Conservation (phyloP, 2,329 filamentous ascomycete species). For the Penicillium corylophilum region DNA sequence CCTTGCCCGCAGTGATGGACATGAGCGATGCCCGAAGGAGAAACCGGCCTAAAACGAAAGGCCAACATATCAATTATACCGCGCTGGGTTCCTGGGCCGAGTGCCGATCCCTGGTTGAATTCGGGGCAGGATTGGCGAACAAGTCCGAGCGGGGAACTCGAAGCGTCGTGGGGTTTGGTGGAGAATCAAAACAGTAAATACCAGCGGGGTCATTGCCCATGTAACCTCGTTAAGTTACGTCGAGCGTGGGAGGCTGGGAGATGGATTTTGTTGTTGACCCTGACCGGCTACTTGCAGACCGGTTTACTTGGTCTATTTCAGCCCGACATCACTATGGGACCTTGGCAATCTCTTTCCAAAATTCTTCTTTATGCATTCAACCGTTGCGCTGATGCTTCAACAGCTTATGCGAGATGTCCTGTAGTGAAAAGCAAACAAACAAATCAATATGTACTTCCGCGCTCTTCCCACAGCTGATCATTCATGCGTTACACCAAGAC, state of each 20-base stretch:
- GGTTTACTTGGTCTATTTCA: background rate
- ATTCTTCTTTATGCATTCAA: background rate
- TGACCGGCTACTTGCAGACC: background rate
- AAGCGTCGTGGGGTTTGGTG: slow-evolving; percentile 8
- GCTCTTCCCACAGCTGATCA: background rate
- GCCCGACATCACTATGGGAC: background rate
- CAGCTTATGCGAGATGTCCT: background rate
- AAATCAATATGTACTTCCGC: background rate
- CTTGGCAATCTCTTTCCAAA: too few species aligned
- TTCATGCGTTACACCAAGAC: background rate
- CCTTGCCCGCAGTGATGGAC: slow-evolving; percentile 1
- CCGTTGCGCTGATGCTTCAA: background rate
- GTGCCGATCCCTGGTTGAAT: slow-evolving; percentile 17
- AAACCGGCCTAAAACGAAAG: background rate
- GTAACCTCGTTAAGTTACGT: slow-evolving; percentile 15
- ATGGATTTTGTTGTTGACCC: background rate
- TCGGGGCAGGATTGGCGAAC: slow-evolving; percentile 5
- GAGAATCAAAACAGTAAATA: slow-evolving; percentile 5
- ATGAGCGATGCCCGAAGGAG: slow-evolving; percentile 2
- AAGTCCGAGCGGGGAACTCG: slow-evolving; percentile 18
- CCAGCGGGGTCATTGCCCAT: slow-evolving; percentile 5
- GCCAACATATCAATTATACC: background rate
- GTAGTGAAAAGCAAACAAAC: background rate
- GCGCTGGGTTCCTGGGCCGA: slow-evolving; percentile 1
- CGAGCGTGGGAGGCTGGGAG: background rate